Evolutionary conservation across 768 basidiomycete species (phyloP).

Genomic region (Amanita rubescens): DNA sequence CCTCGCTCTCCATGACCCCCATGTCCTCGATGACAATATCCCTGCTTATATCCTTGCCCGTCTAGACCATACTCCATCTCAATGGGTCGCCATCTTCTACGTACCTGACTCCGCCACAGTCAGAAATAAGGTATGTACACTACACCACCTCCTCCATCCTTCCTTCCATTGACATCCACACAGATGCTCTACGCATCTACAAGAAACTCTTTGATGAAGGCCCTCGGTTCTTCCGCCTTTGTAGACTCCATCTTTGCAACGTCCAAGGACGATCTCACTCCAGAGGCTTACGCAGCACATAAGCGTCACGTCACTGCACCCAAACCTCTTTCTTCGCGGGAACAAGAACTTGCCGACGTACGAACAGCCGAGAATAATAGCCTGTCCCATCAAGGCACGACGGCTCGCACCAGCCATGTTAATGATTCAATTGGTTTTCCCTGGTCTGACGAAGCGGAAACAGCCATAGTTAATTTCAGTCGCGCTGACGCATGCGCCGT

Average conservation of each 20-base stretch:
- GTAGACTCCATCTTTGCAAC: slow-evolving; percentile 76
- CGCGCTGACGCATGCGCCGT: slow-evolving; percentile 41
- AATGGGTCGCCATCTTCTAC: slow-evolving; percentile 74
- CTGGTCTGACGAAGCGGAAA: slow-evolving; percentile 61
- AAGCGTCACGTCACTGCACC: slow-evolving; percentile 65
- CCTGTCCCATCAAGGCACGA: slow-evolving; percentile 50
- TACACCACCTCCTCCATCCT: not conserved
- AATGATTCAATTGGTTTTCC: slow-evolving; percentile 54
- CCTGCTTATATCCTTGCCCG: slow-evolving; percentile 76
- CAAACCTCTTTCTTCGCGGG: slow-evolving; percentile 74
- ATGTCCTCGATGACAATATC: slow-evolving; percentile 45
- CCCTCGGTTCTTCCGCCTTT: slow-evolving; percentile 69
- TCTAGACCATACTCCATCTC: slow-evolving; percentile 47
- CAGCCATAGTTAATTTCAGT: slow-evolving; percentile 55
- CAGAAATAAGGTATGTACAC: slow-evolving; percentile 68
- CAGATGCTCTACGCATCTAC: slow-evolving; percentile 90
- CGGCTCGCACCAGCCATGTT: slow-evolving; percentile 46
- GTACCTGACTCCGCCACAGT: slow-evolving; percentile 79
- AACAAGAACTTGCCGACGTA: slow-evolving; percentile 76
- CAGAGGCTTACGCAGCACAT: slow-evolving; percentile 69
- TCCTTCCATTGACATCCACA: not conserved
- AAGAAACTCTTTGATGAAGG: slow-evolving; percentile 57
- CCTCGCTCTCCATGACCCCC: slow-evolving; percentile 37
- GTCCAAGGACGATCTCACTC: slow-evolving; percentile 55
- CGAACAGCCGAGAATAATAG: slow-evolving; percentile 59